Base-by-base conservation (phyloP, 768 basidiomycete genomes). In the Agrocybe praecox region DNA sequence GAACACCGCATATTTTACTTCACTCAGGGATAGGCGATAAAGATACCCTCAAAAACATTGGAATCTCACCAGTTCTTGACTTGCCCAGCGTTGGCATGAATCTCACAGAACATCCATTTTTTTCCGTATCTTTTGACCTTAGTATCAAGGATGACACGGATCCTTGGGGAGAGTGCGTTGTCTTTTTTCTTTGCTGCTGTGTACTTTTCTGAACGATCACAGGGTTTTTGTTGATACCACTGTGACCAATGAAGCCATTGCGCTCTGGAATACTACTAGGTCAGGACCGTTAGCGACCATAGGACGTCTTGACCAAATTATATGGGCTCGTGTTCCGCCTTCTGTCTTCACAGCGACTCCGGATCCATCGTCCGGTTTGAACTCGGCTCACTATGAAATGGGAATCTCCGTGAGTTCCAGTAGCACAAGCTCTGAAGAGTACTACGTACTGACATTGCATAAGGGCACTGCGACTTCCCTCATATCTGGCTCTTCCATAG, bases 291-390 rank as follows among this genome's bases (percentile, higher is more conserved):
- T 68, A 10, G 65, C 74, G 11, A 61, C 65, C n/a, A 40, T 40
- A 18, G 59, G 61, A 11, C 56, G 65, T 34, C 54, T 61, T 24
- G 61, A 68, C 21, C 57, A 61, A 14, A 52, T 67, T 12, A 74
- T 72, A 0, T 72, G 65, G 48, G 29, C 74, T 18, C 66, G 71
- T 5, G 52, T 79, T 36, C 68, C 72, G 4, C 62, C 71, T 3
- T 49, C 70, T 17, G 65, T 76, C 23, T 72, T 74, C 55, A 46
- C 59, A 10, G 51, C 32, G 69, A 66, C 65, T 36, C 52, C 61
- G 1, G 75, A 79, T 61, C 76, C 77, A 17, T 60, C 75, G 0
- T 60, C 75, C 17, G 78, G 79, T 1, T 67, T 70, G 14, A 63
- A 65, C 24, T 55, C 74, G 0, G 59, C 74, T 6, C 76, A 79